Conservation (phyloP, 106 monocot genomes). For the Dendrobium huoshanense region DNA sequence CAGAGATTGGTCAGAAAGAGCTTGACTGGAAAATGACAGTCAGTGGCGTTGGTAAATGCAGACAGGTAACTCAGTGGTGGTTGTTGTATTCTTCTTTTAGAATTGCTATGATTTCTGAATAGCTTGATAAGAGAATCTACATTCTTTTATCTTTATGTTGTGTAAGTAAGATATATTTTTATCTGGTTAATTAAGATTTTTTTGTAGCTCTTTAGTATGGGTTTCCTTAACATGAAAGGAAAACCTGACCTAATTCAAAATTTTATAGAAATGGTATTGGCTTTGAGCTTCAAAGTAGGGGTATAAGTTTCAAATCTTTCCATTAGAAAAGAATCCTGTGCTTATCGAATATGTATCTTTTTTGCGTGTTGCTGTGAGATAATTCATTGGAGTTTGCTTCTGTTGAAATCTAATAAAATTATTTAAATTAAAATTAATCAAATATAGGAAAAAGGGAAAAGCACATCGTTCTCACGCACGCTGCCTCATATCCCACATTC, state of each 20-base stretch:
- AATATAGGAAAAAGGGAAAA: too few species aligned
- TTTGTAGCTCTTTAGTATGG: not conserved
- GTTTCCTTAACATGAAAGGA: not conserved
- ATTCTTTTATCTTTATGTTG: not conserved
- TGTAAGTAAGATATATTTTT: not conserved
- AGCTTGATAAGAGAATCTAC: not conserved
- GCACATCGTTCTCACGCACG: too few species aligned
- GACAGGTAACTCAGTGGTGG: slow-evolving; percentile 51
- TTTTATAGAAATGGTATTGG: too few species aligned
- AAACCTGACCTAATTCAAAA: not conserved
- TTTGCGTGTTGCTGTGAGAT: not conserved
- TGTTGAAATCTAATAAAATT: too few species aligned
- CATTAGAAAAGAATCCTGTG: not conserved
- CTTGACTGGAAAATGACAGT: slow-evolving; percentile 98
- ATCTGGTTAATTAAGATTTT: not conserved
- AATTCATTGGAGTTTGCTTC: not conserved
- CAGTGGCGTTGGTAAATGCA: slow-evolving; percentile 95
- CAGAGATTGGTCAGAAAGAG: slow-evolving; percentile 95
- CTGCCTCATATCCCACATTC: too few species aligned
- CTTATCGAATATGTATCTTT: not conserved
- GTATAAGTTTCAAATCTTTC: not conserved
- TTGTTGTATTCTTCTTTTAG: not conserved
- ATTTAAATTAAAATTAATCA: too few species aligned
- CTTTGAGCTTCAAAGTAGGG: not conserved
- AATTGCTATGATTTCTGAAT: not conserved